phyloP scores from a whole-genome alignment of 2,329 filamentous ascomycete genomes.

The Aspergillus japonicus region DNA sequence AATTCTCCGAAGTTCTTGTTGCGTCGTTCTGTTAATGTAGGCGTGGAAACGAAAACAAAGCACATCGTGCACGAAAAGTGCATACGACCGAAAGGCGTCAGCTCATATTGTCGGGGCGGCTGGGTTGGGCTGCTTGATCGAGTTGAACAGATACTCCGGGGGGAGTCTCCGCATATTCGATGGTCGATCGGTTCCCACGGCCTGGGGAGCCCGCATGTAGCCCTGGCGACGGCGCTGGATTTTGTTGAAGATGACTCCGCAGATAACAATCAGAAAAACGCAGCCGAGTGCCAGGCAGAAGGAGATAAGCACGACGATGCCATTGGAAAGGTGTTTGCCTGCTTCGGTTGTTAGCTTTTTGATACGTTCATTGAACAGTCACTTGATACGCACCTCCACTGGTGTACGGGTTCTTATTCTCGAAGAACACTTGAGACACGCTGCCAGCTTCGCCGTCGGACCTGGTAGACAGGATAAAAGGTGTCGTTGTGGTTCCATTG shows the following conservation, averaged over 20 bases:
- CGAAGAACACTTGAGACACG: conserved; percentile 78
- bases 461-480: conserved; percentile 76
- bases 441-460: conserved; percentile 66
- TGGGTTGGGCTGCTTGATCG: conserved; percentile 36
- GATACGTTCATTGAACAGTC: background rate
- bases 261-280: conserved; percentile 49
- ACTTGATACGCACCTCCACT: conserved; percentile 54
- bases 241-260: conserved; percentile 49
- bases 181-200: conserved; percentile 46
- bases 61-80: conserved; percentile 5
- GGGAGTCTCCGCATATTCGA: conserved; percentile 47
- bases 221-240: conserved; percentile 49
- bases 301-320: conserved; percentile 47
- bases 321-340: conserved; percentile 43
- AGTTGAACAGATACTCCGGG: conserved; percentile 48
- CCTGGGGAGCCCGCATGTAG: conserved; percentile 46
- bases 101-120: conserved; percentile 36
- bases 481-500: conserved; percentile 74
- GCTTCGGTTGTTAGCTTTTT: conserved; percentile 1
- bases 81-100: background rate
- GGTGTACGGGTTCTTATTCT: conserved; percentile 74
- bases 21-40: background rate
- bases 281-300: conserved; percentile 49
- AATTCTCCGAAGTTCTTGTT: background rate
- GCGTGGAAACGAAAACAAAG: background rate